Evolutionary conservation across 257 asterid species (phyloP), one percentile per base, ranked within the genome.

Genomic region (Solanum chilense): DNA sequence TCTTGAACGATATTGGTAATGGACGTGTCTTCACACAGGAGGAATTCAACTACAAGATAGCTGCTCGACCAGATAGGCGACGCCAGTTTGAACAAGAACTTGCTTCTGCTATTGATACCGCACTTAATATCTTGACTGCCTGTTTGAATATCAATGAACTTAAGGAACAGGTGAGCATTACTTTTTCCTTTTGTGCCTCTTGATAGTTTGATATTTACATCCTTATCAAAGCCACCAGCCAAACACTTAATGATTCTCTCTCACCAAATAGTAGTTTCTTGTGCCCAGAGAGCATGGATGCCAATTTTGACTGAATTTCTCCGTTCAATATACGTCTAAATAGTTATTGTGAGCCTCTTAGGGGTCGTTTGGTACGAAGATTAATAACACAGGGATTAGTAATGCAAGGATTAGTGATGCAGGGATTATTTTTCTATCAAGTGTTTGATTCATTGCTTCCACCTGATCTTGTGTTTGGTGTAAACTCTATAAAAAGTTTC

Each of bases 21-120:
- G 21, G 29, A 4, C 37, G 42, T 83, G 41, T 85, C 78, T 52
- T 87, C 42, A 39, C 84, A 86, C 97, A 97, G 99, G 99, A 97
- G 95, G 93, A 91, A 88, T 93, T 93, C 93, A 97, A 97, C 94
- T 94, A 96, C 93, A 96, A 96, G 93, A 97, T 97, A 90, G 93
- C 99, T 74, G 98, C 94, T 73, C 98, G 99, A 76, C 99, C 98
- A 89, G 99, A 97, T 86, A 94, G 99, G 90, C 98, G 99, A 47
- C 99, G 99, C 86, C 92, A 87, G 85, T 95, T 97, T 31, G 99
- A 96, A 91, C 89, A 92, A 71, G 99, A 97, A 91, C 98, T 97
- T 87, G 93, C 96, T 87, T 95, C 96, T 47, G 95, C 94, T 77
- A 90, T 93, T 86, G 98, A 96, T 91, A 88, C 90, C 64, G 96